Base-by-base conservation (phyloP, 306 rosid species). In the Vachellia collinsii region DNA sequence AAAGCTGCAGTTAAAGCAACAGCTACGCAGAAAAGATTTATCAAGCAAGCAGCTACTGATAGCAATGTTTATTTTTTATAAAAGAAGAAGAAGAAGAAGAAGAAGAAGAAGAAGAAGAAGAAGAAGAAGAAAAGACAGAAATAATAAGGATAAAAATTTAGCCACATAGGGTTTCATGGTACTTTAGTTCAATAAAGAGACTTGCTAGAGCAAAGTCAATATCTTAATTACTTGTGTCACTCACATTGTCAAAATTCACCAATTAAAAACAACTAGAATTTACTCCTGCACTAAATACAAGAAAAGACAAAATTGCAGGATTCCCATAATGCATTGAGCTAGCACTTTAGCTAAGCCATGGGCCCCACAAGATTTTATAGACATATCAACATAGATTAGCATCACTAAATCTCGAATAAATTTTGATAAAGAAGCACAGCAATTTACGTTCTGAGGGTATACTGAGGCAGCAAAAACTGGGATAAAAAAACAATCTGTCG, bases 1-100 rank as follows among this genome's bases (percentile, higher is more conserved):
- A 8, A 36, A 74, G n/a, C 48, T 53, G 8, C 9, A 6, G 54
- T 14, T 63, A 82, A 71, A 70, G 62, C 48, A 82, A 58, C 12
- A 70, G 23, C 67, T 23, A 37, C 4, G 36, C 46, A 46, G 12
- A 53, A 75, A 75, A 36, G 13, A 46, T 42, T 50, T 62, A 11
- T 5, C n/a, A 29, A 19, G 7, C n/a, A 48, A 48, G n/a, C 7
- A 48, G n/a, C 54, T 48, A 48, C n/a, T 48, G n/a, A 14, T 48
- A 14, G 7, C 10, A 6, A 7, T 10, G 6, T 19, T 11, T 46
- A 29, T 44, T 0, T 46, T 46, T 9, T 46, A 2, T 3, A 7
- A 54, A n/a, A n/a, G 6, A n/a, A n/a, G n/a, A n/a, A n/a, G n/a
- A n/a, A n/a, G n/a, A n/a, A n/a, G n/a, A n/a, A n/a, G n/a, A n/a